Evolutionary conservation across 2,329 filamentous ascomycete genomes (phyloP), one percentile per base, ranked within the genome.

Genomic region (Exophiala sp.): DNA sequence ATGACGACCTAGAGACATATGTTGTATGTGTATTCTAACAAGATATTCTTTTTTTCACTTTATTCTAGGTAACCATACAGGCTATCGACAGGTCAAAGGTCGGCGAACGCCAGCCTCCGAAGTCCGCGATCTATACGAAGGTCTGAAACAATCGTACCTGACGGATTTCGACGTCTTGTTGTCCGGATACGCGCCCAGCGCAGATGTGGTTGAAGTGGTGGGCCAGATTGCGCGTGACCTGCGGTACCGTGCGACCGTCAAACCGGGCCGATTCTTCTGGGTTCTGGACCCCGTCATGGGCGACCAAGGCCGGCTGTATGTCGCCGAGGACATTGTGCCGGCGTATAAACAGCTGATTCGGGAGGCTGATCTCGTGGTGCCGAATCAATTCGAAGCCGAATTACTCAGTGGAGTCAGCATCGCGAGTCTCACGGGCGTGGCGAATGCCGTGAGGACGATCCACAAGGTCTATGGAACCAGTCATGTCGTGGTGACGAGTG

Each of bases 241-340:
- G 53, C 86, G 85, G 65, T 73, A 78, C 46, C 57, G 56, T 18
- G 41, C 54, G 21, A 46, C 48, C 3, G 53, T 55, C 21, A 46
- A 43, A 18, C 55, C 55, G 0, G 57, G 58, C 5, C 30, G 46
- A 3, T 61, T 61, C 48, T 61, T 61, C 43, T 61, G 58, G 82
- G 88, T 95, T 2, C 77, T 98, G 21, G 93, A 98, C 66, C 93
- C 94, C 0, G 93, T 98, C 41, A 98, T 98, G 93, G 93, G 93
- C 23, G 93, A 98, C 66, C 89, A 96, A 63, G 93, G 89, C 43
- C 81, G 79, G 59, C 75, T 98, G 10, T 98, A 98, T 64, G 91
- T 98, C 6, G 86, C 85, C 4, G 83, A 91, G 61, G 88, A 95
- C 57, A 88, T 95, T 2, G 86, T 97, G 13, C 90, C 90, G 0